phyloP scores from a whole-genome alignment of 805 yeast genomes.

The Candida fluviatilis region DNA sequence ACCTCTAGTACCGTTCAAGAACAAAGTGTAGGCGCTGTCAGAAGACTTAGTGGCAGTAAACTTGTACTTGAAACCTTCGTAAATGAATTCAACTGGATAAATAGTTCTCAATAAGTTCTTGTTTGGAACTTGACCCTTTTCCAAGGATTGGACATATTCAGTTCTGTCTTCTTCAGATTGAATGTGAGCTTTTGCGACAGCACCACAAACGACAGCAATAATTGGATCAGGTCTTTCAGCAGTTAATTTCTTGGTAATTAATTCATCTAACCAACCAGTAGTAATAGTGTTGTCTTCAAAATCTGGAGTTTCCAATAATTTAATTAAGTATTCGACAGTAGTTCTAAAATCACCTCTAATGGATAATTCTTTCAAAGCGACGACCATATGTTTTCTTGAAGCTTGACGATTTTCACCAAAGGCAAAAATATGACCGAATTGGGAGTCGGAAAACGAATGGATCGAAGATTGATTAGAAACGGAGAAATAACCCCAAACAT shows the following conservation, averaged over 20 bases:
- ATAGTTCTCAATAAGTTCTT: constrained; percentile 78
- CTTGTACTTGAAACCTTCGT: constrained; percentile 88
- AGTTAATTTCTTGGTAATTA: constrained; percentile 87
- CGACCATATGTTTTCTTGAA: constrained; percentile 98
- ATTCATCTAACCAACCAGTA: constrained; percentile 98
- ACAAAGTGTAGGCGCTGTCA: constrained; percentile 76
- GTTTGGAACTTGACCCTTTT: constrained; percentile 92
- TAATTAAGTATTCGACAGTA: constrained; percentile 94
- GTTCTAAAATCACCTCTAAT: constrained; percentile 99
- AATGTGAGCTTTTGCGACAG: constrained; percentile 90
- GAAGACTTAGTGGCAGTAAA: constrained; percentile 95
- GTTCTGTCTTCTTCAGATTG: constrained; percentile 65
- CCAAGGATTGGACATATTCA: constrained; percentile 73
- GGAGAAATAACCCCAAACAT: constrained; percentile 99
- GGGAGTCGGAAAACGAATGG: constrained; percentile 97
- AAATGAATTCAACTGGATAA: constrained; percentile 91
- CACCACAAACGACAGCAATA: constrained; percentile 94
- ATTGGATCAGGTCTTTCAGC: constrained; percentile 95
- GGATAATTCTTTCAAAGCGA: constrained; percentile 91
- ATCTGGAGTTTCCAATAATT: constrained; percentile 91
- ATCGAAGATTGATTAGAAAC: constrained; percentile 95
- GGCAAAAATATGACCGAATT: constrained; percentile 98
- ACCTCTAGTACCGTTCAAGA: constrained; percentile 88
- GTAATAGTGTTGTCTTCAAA: constrained; percentile 95
- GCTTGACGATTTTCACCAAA: constrained; percentile 98